Base-by-base conservation (phyloP, 2,329 filamentous ascomycete species). In the Scedosporium minutisporum region DNA sequence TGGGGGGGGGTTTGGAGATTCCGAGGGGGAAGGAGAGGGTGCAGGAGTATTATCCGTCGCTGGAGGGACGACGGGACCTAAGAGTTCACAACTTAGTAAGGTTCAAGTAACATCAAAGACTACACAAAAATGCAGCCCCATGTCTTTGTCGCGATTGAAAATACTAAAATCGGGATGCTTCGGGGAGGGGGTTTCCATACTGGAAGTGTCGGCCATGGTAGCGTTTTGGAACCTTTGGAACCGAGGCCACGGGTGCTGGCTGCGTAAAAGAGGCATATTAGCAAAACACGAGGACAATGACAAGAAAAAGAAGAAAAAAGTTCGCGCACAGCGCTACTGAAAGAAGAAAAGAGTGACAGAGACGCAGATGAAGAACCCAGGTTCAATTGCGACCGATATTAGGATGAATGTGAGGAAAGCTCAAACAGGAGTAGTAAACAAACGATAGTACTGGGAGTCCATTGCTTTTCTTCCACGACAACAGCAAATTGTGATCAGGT, bases 191-290 rank as follows among this genome's bases (percentile, higher is more conserved):
- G 55, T n/a, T 41, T 12, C 12, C 60, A 25, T 58, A 62, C 60
- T 62, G 14, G 51, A 42, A 21, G 60, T 3, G 53, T 62, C 60
- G 51, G 60, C 51, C 60, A 62, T 62, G n/a, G 60, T 62, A 9
- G 16, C 18, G 62, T 59, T 60, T 63, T 53, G 62, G 42, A 48
- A 62, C 29, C 48, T 55, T 63, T 53, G 62, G 42, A 48, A 62
- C 29, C 33, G 29, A 25, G 27, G 33, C 18, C n/a, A 33, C 18
- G 21, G 53, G 9, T 68, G 57, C 63, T 70, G 72, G 64, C 72
- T 76, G 63, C 62, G 63, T 62, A 66, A 58, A 64, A 70, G 67
- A 60, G 71, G 65, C 69, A 71, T 74, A 70, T 77, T 69, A 77
- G 74, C 68, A 68, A 63, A 58, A 3, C 10, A 21, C 14, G 55